phyloP scores from a whole-genome alignment of 2,329 filamentous ascomycete species.

The Teratosphaeriaceae sp. region DNA sequence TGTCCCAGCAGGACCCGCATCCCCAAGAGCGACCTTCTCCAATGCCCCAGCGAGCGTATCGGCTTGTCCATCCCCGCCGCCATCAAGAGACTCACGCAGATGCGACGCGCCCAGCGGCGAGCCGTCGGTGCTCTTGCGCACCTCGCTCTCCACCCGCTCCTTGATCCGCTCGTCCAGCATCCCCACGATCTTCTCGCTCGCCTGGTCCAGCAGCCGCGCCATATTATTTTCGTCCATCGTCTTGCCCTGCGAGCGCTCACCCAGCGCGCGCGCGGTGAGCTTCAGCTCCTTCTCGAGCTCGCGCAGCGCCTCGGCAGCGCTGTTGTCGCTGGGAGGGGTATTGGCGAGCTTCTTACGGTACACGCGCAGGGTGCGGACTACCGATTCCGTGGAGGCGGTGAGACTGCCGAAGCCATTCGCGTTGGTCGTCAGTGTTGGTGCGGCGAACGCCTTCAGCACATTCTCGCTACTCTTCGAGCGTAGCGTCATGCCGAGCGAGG shows the following conservation, averaged over 20 bases:
- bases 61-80: background rate
- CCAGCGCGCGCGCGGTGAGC: slow-evolving; percentile 38
- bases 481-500: slow-evolving; percentile 46
- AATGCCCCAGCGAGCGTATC: slow-evolving; percentile 8
- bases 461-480: slow-evolving; percentile 39
- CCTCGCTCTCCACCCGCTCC: slow-evolving; percentile 31
- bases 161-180: slow-evolving; percentile 66
- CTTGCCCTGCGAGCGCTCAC: slow-evolving; percentile 35
- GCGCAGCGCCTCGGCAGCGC: slow-evolving; percentile 40
- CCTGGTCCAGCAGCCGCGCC: slow-evolving; percentile 62
- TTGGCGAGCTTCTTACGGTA: slow-evolving; percentile 51
- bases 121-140: slow-evolving; percentile 7
- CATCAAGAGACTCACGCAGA: background rate
- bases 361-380: slow-evolving; percentile 50
- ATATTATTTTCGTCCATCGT: slow-evolving; percentile 37
- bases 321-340: slow-evolving; percentile 39
- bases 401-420: slow-evolving; percentile 40
- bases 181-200: slow-evolving; percentile 63
- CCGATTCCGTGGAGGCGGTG: slow-evolving; percentile 49
- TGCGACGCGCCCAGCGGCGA: slow-evolving; percentile 3
- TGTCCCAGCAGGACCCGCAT: too few species aligned
- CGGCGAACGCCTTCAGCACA: slow-evolving; percentile 13
- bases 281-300: slow-evolving; percentile 54
- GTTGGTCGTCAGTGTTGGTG: slow-evolving; percentile 5
- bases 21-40: slow-evolving; percentile 1